Evolutionary conservation across 768 basidiomycete genomes (phyloP), one percentile per base, ranked within the genome.

Genomic region (Lanmaoa rubissima): DNA sequence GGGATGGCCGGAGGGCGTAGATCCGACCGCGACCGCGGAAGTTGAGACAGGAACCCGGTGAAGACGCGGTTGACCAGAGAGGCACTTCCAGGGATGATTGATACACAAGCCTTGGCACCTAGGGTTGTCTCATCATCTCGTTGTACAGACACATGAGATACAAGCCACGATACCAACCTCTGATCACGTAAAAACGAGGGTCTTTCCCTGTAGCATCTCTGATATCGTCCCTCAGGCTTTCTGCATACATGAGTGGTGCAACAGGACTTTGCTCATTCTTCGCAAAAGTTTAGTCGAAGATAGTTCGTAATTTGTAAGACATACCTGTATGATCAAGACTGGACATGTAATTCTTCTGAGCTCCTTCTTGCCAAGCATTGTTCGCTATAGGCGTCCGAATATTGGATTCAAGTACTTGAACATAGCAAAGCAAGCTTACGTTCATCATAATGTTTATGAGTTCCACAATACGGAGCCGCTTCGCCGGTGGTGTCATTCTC

Each of bases 311-410:
- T 46, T 21, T 11, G 41, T 32, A 11, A 11, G 17, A 65, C 75
- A 54, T 51, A 88, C 88, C 71, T 89, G 88, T 42, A 90, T 78
- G 19, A 90, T 81, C 13, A 90, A 74, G 12, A 86, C 81, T 2
- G 89, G 89, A 58, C 82, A 81, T 5, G 69, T 81, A 49, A 91
- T 81, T 40, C 70, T 63, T n/a, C 77, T 77, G 32, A 82, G 74
- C 56, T 79, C 75, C 28, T 79, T 76, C 19, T 75, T 59, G 40
- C 63, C 78, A 46, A 90, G 68, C 5, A 80, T 78, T 36, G 78
- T 77, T 62, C 88, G 79, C 90, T 91, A 54, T 26, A 28, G 31
- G 63, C 12, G 11, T 13, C 41, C 19, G 26, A 40, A 35, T 19
- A 51, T 44, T 3, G 53, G 28, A 61, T 44, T 44, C 50, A 41